These are phyloP conservation scores for Quercus gilva DNA, from an alignment of 306 rosid species.

Conservation along the genomic window DNA sequence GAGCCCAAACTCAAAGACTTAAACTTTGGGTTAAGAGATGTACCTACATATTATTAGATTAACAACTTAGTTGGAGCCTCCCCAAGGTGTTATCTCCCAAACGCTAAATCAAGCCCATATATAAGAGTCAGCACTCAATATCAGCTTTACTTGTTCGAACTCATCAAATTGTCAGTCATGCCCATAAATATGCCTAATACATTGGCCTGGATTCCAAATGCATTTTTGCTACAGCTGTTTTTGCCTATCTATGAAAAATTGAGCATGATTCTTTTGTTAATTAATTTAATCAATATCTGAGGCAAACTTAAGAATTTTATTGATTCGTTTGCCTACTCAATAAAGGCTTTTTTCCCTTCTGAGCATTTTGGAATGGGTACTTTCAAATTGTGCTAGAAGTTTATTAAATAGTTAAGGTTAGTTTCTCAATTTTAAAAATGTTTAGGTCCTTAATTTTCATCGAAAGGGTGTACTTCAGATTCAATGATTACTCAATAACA, in stretches of 20 bases:
- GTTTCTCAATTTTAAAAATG: slow-evolving; percentile 8
- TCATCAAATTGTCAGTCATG: neutral
- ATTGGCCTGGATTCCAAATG: neutral
- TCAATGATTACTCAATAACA: neutral
- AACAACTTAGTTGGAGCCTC: no score
- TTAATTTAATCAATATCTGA: neutral
- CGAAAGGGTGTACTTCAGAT: neutral
- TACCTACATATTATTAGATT: no score
- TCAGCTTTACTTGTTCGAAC: neutral
- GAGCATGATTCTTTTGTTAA: neutral
- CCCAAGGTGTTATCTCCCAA: no score
- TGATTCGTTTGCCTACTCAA: neutral
- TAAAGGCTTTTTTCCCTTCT: slow-evolving; percentile 77
- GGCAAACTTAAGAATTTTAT: neutral
- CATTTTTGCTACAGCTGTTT: neutral
- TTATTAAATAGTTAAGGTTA: slow-evolving; percentile 63
- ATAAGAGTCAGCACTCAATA: neutral
- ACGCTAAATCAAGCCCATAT: neutral
- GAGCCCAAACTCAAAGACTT: no score
- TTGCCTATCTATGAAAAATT: neutral
- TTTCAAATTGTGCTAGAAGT: slow-evolving; percentile 79
- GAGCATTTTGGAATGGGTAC: slow-evolving; percentile 96
- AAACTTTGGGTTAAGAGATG: no score
- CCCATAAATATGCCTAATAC: neutral
- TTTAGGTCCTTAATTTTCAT: neutral